Conservation (phyloP, 805 yeast genomes). For the Ogataea neopini region DNA sequence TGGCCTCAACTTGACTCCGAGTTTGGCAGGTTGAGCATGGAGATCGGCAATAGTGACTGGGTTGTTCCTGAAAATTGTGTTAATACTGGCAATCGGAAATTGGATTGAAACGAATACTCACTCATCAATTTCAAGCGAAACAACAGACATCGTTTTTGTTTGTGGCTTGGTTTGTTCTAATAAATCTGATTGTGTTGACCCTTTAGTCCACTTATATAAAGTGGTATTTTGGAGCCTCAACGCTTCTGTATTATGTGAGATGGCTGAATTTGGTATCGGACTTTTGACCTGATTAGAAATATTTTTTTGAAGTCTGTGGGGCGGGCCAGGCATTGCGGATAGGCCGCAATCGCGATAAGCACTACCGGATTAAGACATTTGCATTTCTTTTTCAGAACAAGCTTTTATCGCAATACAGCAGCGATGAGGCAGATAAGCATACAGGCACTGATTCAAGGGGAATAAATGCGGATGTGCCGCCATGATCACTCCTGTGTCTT, state of each 20-base stretch:
- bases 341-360: slow-evolving; percentile 3
- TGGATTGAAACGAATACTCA: slow-evolving; percentile 7
- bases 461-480: slow-evolving; percentile 1
- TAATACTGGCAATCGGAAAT: background rate
- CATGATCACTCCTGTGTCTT: too few species aligned
- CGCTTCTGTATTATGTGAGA: slow-evolving; percentile 1
- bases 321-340: slow-evolving; percentile 2
- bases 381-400: background rate
- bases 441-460: too few species aligned
- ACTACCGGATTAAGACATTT: background rate
- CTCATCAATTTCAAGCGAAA: slow-evolving; percentile 22
- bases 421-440: background rate
- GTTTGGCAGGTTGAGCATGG: slow-evolving; percentile 25
- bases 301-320: background rate
- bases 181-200: too few species aligned
- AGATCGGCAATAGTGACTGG: slow-evolving; percentile 30
- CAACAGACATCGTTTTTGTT: slow-evolving; percentile 19
- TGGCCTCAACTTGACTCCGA: slow-evolving; percentile 25
- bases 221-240: background rate
- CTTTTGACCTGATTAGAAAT: background rate
- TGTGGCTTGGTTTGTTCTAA: too few species aligned
- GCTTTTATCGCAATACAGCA: background rate
- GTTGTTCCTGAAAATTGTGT: slow-evolving; percentile 18
- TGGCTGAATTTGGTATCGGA: background rate
- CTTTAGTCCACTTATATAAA: slow-evolving; percentile 1